phyloP scores from a whole-genome alignment of 73 alveolate genomes.

The Tetrahymena borealis region DNA sequence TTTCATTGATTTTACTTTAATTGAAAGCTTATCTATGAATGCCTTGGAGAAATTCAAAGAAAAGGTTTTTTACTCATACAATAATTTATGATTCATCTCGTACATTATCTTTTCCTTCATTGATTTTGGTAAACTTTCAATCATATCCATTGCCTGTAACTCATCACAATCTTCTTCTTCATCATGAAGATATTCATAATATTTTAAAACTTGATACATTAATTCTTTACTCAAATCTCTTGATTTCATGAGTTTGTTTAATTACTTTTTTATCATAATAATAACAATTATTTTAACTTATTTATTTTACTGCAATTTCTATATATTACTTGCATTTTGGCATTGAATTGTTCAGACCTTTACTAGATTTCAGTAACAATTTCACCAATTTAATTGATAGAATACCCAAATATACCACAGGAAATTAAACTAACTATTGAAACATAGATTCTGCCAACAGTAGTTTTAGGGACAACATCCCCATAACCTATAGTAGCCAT shows the following conservation, averaged over 20 bases:
- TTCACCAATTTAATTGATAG: conserved; percentile 22
- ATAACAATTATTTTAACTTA: too few relatives aligned
- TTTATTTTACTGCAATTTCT: too few relatives aligned
- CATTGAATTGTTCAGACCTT: background rate
- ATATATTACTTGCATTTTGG: background rate
- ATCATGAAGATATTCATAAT: background rate
- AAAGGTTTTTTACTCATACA: background rate
- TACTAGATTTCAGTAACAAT: background rate
- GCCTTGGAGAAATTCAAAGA: background rate
- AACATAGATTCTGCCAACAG: conserved; percentile 59
- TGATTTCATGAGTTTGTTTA: background rate
- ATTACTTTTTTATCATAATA: too few relatives aligned
- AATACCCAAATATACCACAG: conserved; percentile 41
- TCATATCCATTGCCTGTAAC: background rate
- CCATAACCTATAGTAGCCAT: conserved; percentile 81
- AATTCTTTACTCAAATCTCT: background rate
- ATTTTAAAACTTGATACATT: background rate
- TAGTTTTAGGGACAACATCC: conserved; percentile 62
- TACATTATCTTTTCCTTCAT: background rate
- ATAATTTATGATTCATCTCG: background rate
- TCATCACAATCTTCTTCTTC: background rate
- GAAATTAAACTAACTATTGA: conserved; percentile 29
- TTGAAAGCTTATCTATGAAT: background rate
- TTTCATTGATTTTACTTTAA: background rate
- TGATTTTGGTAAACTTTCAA: background rate